phyloP scores from a whole-genome alignment of 2,329 filamentous ascomycete genomes.

The Trichoderma citrinoviride region DNA sequence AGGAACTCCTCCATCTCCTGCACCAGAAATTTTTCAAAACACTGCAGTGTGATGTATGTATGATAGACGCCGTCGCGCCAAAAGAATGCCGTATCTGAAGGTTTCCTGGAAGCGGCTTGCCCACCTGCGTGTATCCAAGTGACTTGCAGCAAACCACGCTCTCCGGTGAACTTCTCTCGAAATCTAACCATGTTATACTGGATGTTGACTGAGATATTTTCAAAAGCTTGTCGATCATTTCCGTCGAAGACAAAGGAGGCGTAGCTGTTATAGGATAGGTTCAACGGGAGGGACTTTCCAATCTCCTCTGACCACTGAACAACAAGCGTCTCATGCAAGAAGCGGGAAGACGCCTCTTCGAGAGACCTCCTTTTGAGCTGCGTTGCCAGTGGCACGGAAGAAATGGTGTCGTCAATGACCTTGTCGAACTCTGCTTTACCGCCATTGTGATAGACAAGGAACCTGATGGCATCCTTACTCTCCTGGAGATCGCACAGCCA shows the following conservation, averaged over 20 bases:
- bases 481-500: constrained; percentile 25
- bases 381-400: not conserved
- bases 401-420: constrained; percentile 13
- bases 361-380: constrained; percentile 28
- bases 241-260: constrained; percentile 27
- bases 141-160: constrained; percentile 25
- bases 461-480: constrained; percentile 15
- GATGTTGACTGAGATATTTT: constrained; percentile 11
- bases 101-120: constrained; percentile 9
- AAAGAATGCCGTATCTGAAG: constrained; percentile 29
- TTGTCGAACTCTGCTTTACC: constrained; percentile 5
- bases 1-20: constrained; percentile 30
- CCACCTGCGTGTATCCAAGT: constrained; percentile 34
- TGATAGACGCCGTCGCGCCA: constrained; percentile 34
- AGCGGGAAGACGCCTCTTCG: constrained; percentile 28
- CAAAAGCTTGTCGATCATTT: constrained; percentile 14
- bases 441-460: constrained; percentile 25
- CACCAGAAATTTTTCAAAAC: constrained; percentile 35
- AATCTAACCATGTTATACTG: constrained; percentile 24
- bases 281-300: constrained; percentile 22
- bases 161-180: constrained; percentile 22
- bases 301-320: constrained; percentile 33
- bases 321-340: constrained; percentile 33
- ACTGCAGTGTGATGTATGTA: constrained; percentile 33
- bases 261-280: constrained; percentile 29